phyloP scores from a whole-genome alignment of 1,284 basidiomycete species.

The Apiotrichum akiyoshidainum region DNA sequence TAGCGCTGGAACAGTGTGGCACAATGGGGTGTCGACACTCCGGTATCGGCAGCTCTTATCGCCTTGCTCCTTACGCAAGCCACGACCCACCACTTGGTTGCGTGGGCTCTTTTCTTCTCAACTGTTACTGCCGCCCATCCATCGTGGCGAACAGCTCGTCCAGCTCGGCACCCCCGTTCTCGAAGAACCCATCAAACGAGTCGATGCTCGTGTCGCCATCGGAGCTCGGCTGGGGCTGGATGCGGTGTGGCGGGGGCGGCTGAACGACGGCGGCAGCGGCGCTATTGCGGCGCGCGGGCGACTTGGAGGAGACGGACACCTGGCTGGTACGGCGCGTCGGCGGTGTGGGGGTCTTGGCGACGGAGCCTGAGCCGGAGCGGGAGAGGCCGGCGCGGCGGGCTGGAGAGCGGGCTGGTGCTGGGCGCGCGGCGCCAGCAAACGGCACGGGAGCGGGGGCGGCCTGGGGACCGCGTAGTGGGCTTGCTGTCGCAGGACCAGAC shows the following conservation, averaged over 20 bases:
- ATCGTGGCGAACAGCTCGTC: constrained; percentile 25
- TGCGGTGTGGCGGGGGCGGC: not conserved
- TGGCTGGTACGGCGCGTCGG: too few species aligned
- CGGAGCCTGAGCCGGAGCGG: not conserved
- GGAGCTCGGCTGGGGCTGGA: constrained; percentile 9
- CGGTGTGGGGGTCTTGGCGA: too few species aligned
- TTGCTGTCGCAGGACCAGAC: not conserved
- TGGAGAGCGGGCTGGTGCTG: too few species aligned
- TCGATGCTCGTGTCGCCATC: constrained; percentile 35
- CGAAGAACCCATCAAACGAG: constrained; percentile 34
- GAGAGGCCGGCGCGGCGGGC: not conserved
- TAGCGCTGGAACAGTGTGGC: too few species aligned
- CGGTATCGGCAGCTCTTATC: too few species aligned
- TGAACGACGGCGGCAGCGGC: not conserved
- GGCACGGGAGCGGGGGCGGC: too few species aligned
- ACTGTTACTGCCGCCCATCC: constrained; percentile 15
- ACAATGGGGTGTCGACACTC: too few species aligned
- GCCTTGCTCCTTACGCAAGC: not conserved
- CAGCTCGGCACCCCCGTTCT: constrained; percentile 30
- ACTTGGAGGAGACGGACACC: not conserved
- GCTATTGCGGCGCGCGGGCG: not conserved
- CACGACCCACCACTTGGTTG: not conserved
- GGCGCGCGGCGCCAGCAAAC: too few species aligned
- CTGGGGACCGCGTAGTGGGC: not conserved
- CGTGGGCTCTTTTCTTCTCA: too few species aligned